A percentile compares a stretch with the other conserved stretches of the same genome.
phyloP scores from a whole-genome alignment of 306 rosid species.

The Arachis stenosperma region DNA sequence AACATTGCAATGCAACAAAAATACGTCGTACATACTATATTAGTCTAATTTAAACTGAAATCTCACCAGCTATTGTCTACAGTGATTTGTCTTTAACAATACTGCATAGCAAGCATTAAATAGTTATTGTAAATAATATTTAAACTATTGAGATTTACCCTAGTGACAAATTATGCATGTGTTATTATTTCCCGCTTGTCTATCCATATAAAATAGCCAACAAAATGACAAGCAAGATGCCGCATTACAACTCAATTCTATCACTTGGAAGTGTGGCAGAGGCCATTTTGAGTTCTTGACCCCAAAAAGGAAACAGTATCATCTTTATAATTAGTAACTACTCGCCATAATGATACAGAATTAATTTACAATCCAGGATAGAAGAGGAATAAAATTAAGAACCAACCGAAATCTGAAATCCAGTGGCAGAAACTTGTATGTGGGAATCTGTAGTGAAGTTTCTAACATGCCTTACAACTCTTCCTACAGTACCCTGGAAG shows the following conservation, averaged over 20 bases:
- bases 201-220: conserved; percentile 3
- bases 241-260: conserved; percentile 10
- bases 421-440: conserved; percentile 31
- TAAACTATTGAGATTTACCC: not conserved
- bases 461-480: conserved; percentile 87
- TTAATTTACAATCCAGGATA: conserved; percentile 34
- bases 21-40: too few species aligned
- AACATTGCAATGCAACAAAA: too few species aligned
- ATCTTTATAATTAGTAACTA: not conserved
- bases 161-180: not conserved
- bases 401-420: conserved; percentile 26
- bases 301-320: not conserved
- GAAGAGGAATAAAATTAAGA: not conserved
- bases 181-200: not conserved
- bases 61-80: too few species aligned
- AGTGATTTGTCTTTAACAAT: not conserved
- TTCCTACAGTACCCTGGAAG: conserved; percentile 91
- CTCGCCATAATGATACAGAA: conserved; percentile 22
- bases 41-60: too few species aligned
- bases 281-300: not conserved
- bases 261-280: not conserved
- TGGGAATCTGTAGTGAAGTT: conserved; percentile 25
- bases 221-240: not conserved
- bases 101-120: not conserved
- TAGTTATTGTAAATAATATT: not conserved